phyloP scores from a whole-genome alignment of 345 rosid genomes.

The Acer negundo region DNA sequence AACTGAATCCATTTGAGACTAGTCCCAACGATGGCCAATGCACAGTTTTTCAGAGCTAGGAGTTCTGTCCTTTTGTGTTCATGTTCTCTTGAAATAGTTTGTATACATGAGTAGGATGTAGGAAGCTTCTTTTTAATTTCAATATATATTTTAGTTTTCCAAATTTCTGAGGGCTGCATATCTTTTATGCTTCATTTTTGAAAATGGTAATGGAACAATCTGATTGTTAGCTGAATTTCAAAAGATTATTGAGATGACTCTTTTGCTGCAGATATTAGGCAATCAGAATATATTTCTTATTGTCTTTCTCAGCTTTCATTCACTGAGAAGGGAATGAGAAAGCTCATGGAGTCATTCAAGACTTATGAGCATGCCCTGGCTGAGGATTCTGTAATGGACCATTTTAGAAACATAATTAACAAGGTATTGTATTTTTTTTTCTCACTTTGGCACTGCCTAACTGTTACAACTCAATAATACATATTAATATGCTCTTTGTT shows the following conservation, averaged over 20 bases:
- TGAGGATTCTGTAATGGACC: constrained; percentile 81
- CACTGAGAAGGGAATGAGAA: constrained; percentile 93
- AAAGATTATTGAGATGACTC: not conserved
- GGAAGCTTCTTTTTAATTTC: not conserved
- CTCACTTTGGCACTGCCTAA: not conserved
- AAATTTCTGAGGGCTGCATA: constrained; percentile 5
- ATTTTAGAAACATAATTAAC: constrained; percentile 81
- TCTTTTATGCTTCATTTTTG: not conserved
- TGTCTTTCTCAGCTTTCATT: constrained; percentile 92
- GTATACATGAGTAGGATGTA: not conserved
- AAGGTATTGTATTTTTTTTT: constrained; percentile 54
- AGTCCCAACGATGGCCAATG: not conserved
- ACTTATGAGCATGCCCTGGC: constrained; percentile 77
- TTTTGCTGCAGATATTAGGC: constrained; percentile 70
- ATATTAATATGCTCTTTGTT: constrained; percentile 6
- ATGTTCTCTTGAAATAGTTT: not conserved
- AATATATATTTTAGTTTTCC: not conserved
- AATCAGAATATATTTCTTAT: constrained; percentile 91
- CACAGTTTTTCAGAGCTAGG: not conserved
- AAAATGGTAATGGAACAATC: not conserved
- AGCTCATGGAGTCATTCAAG: constrained; percentile 86
- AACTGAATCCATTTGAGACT: not conserved
- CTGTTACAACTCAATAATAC: constrained; percentile 10
- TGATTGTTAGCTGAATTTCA: not conserved
- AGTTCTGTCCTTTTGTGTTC: not conserved